Base-by-base conservation (phyloP, 768 basidiomycete species). In the Rhizopogon salebrosus region DNA sequence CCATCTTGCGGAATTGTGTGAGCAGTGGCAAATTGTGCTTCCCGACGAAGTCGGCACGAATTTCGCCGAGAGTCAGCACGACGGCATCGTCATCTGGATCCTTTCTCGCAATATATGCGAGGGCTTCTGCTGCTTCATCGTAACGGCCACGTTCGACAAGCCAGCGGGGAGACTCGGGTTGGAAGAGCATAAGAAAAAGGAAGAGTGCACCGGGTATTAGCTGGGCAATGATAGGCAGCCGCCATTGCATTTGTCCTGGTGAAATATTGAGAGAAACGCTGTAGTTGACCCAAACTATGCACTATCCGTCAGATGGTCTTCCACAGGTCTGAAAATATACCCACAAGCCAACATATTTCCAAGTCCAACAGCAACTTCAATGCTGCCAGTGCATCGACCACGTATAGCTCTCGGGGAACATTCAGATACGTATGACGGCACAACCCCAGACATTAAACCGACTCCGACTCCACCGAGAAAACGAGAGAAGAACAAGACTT, bases 401-500 rank as follows among this genome's bases (percentile, higher is more conserved):
- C 73, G 67, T 31, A 75, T 71, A 16, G 63, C 39, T 49, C 62
- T 61, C 8, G 73, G 73, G 3, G 68, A 66, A 50, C 64, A 71
- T 60, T 74, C 72, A 3, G 72, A 67, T 3, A 72, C 64, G 23
- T 73, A 73, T 0, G 68, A 63, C 1, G 73, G 72, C 20, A 70
- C 67, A 20, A 73, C 42, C 0, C 69, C 70, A 2, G 66, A 59
- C 57, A 70, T 64, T 34, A 72, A 39, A 24, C 77, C 75, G 6
- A 78, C 68, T 2, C 80, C 79, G 31, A 80, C 62, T 16, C 80
- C 82, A 5, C 73, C 67, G 0, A 82, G 56, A 68, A 79, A 79
- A 8, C 78, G 73, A 46, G 66, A 58, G 43, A 70, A 60, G 51
- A 64, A 71, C 8, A 71, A 55, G 2, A 71, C 16, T 20, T 65